These are phyloP conservation scores for Massariosphaeria phaeospora DNA, from an alignment of 495 filamentous ascomycete genomes.

Conservation along the genomic window DNA sequence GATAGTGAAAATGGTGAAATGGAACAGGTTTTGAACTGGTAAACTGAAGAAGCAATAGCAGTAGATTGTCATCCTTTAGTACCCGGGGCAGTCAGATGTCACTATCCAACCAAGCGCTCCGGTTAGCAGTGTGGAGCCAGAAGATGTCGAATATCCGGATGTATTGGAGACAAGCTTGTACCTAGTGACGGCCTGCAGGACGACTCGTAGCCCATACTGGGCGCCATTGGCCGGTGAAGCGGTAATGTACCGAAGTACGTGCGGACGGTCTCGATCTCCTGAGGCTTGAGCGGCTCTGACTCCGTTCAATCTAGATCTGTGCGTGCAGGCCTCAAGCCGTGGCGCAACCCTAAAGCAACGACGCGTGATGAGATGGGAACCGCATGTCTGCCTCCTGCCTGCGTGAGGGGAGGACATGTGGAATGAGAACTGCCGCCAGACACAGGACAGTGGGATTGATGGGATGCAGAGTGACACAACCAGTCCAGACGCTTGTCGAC, in stretches of 20 bases:
- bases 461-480: slow-evolving; percentile 16
- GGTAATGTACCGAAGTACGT: slow-evolving; percentile 27
- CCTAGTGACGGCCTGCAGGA: slow-evolving; percentile 24
- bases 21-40: slow-evolving; percentile 3
- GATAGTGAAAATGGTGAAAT: slow-evolving; percentile 9
- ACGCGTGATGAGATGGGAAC: too few relatives aligned
- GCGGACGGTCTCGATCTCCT: slow-evolving; percentile 9
- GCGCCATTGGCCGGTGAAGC: slow-evolving; percentile 28
- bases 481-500: slow-evolving; percentile 7
- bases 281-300: slow-evolving; percentile 11
- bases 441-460: slow-evolving; percentile 1
- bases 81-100: slow-evolving; percentile 10
- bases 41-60: slow-evolving; percentile 7
- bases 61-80: slow-evolving; percentile 33
- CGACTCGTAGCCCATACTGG: slow-evolving; percentile 9
- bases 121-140: slow-evolving; percentile 18
- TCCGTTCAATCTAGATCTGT: slow-evolving; percentile 26
- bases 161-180: slow-evolving; percentile 33
- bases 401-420: too few relatives aligned
- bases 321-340: slow-evolving; percentile 8
- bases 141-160: slow-evolving; percentile 29
- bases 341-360: slow-evolving; percentile 7
- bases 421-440: slow-evolving; percentile 11
- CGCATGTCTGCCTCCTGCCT: too few relatives aligned
- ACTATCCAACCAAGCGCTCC: slow-evolving; percentile 26